These are phyloP conservation scores for Phaeophleospora eucalypticola DNA, from an alignment of 2,329 filamentous ascomycete species.

Conservation along the genomic window DNA sequence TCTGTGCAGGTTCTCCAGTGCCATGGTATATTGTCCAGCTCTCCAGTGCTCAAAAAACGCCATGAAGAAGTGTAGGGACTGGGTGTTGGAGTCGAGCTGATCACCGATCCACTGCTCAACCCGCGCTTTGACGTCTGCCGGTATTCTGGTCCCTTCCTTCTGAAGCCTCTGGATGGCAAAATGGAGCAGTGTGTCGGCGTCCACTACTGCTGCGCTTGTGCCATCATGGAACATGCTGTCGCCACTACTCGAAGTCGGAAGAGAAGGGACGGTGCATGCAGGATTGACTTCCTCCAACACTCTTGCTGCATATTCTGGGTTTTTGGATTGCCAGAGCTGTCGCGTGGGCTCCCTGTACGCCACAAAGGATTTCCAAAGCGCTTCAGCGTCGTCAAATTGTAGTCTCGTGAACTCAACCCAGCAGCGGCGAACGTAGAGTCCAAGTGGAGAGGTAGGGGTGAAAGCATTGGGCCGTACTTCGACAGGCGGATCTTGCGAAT, in stretches of 20 bases:
- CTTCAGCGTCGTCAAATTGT: slow-evolving; percentile 72
- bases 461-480: slow-evolving; percentile 48
- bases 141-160: slow-evolving; percentile 73
- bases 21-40: slow-evolving; percentile 81
- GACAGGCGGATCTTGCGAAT: slow-evolving; percentile 37
- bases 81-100: slow-evolving; percentile 25
- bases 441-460: slow-evolving; percentile 72
- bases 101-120: slow-evolving; percentile 48
- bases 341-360: slow-evolving; percentile 75
- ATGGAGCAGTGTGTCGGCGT: slow-evolving; percentile 57
- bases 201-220: slow-evolving; percentile 21
- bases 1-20: slow-evolving; percentile 85
- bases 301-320: slow-evolving; percentile 37
- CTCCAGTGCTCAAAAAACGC: slow-evolving; percentile 85
- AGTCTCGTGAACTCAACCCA: slow-evolving; percentile 75
- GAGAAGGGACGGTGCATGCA: not conserved
- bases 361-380: slow-evolving; percentile 79
- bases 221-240: not conserved
- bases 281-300: not conserved
- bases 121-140: slow-evolving; percentile 66
- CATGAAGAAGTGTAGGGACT: slow-evolving; percentile 33
- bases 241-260: not conserved
- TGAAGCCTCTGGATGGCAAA: slow-evolving; percentile 88
- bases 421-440: slow-evolving; percentile 71
- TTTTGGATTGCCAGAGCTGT: slow-evolving; percentile 53